Conservation (phyloP, 176 grass and related monocot species). For the Hyparrhenia diplandra region DNA sequence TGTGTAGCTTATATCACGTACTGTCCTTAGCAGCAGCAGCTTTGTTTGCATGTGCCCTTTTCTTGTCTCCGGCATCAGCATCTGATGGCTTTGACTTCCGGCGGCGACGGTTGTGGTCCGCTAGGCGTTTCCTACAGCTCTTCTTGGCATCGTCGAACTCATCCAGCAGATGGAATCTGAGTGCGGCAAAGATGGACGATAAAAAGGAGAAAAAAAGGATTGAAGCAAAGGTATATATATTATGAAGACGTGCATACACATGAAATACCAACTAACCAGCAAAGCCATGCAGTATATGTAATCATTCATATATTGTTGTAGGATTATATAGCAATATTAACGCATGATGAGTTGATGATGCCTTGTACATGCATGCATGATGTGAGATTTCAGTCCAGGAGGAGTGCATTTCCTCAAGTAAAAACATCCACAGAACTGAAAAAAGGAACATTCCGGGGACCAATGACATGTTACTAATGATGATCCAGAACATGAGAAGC, state of each 20-base stretch:
- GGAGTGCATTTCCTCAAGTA: not conserved
- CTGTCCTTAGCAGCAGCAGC: constrained; percentile 42
- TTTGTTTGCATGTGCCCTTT: constrained; percentile 39
- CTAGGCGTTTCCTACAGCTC: constrained; percentile 92
- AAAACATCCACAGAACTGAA: not conserved
- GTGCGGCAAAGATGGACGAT: not conserved
- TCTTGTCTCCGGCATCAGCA: constrained; percentile 39
- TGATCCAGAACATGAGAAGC: constrained; percentile 18
- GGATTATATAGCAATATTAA: not conserved
- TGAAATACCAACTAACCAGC: constrained; percentile 37
- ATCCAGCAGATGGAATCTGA: constrained; percentile 84
- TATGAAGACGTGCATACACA: constrained; percentile 31
- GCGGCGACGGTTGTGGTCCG: constrained; percentile 85
- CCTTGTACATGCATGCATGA: not conserved
- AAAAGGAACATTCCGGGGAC: constrained; percentile 48
- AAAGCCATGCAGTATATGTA: not conserved
- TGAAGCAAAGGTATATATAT: not conserved
- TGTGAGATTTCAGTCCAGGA: constrained; percentile 18
- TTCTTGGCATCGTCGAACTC: constrained; percentile 94
- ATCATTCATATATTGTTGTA: not conserved
- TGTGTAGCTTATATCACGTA: constrained; percentile 18
- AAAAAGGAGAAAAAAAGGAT: not conserved
- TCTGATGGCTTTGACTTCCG: constrained; percentile 79
- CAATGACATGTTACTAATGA: constrained; percentile 35
- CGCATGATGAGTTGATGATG: not conserved